These are phyloP conservation scores for Mycena capillaripes DNA, from an alignment of 768 basidiomycete genomes.

Conservation along the genomic window DNA sequence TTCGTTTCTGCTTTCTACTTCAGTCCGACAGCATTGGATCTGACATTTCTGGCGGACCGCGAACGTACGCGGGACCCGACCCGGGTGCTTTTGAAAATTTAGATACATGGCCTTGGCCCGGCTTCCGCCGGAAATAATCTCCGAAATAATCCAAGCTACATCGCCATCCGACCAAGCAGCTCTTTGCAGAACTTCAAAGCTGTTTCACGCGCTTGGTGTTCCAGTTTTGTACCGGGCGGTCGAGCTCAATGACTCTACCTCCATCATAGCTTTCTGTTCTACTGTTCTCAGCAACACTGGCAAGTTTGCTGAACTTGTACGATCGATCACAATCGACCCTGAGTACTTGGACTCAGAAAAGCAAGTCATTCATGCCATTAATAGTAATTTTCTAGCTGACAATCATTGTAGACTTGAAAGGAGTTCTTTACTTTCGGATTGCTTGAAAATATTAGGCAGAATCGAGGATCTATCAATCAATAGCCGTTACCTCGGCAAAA, in stretches of 20 bases:
- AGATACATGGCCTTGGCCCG: slow-evolving; percentile 18
- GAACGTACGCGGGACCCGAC: no score
- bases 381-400: background rate
- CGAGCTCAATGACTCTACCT: background rate
- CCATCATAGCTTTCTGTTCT: background rate
- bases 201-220: slow-evolving; percentile 3
- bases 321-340: background rate
- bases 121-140: slow-evolving; percentile 21
- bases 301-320: background rate
- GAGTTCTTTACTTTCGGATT: background rate
- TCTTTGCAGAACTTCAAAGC: slow-evolving; percentile 2
- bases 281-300: background rate
- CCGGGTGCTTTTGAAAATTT: no score
- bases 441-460: background rate
- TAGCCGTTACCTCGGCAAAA: background rate
- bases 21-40: no score
- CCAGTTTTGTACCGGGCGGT: slow-evolving; percentile 6
- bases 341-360: background rate
- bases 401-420: background rate
- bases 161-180: background rate
- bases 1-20: no score
- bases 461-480: background rate
- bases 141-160: background rate
- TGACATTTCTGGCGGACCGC: no score
- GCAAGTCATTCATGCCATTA: background rate